These are phyloP conservation scores for Microthlaspi erraticum DNA, from an alignment of 345 rosid species.

Conservation along the genomic window DNA sequence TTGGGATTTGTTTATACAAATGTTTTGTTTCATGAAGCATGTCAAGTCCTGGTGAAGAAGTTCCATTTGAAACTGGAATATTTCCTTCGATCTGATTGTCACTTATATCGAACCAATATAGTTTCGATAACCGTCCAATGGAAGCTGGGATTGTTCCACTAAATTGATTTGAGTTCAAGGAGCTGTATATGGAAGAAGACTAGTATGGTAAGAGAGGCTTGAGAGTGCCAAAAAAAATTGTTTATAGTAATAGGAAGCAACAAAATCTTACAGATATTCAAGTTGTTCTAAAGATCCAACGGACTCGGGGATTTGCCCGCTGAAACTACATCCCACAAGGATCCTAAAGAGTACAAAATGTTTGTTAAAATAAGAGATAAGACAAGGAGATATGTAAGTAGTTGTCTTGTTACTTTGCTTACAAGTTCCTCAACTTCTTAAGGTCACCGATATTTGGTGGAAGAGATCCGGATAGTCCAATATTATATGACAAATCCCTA, in stretches of 20 bases:
- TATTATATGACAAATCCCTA: constrained; percentile 85
- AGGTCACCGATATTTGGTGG: constrained; percentile 62
- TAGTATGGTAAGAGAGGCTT: neutral
- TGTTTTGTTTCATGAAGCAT: constrained; percentile 63
- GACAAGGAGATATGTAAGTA: neutral
- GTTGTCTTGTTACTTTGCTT: constrained; percentile 39
- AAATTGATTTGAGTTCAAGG: constrained; percentile 71
- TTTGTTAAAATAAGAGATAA: no score
- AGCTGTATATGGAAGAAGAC: constrained; percentile 50
- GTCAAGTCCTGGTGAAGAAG: constrained; percentile 72
- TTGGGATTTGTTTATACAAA: constrained; percentile 56
- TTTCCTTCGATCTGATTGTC: constrained; percentile 69
- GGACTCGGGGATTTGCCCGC: constrained; percentile 66
- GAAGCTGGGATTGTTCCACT: constrained; percentile 43
- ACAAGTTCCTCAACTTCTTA: constrained; percentile 66
- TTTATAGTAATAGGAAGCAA: neutral
- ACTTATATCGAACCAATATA: constrained; percentile 81
- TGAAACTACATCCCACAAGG: constrained; percentile 72
- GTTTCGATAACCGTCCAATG: constrained; percentile 55
- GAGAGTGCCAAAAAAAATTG: no score
- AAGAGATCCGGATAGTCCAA: constrained; percentile 61
- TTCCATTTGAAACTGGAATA: constrained; percentile 77
- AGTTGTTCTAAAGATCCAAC: constrained; percentile 66
- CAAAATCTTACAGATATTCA: constrained; percentile 53
- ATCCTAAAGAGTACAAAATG: constrained; percentile 42